Evolutionary conservation across 2,329 filamentous ascomycete species (phyloP).

Genomic region (Ceratocystiopsis brevicomis): DNA sequence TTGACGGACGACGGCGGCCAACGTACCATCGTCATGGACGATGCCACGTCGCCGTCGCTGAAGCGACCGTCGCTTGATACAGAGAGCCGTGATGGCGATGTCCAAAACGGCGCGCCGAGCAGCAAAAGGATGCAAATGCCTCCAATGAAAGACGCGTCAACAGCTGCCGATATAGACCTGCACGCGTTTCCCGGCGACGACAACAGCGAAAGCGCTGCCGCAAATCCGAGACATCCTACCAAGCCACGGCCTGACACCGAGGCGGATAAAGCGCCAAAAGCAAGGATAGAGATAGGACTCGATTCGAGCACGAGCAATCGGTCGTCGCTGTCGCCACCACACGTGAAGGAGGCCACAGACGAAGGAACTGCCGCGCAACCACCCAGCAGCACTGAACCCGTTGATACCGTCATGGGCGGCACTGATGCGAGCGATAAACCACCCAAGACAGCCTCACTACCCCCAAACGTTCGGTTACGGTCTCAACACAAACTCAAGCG

Average conservation of each 20-base stretch:
- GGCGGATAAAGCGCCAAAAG: not conserved
- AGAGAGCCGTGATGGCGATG: too few species aligned
- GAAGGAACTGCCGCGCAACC: not conserved
- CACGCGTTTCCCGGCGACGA: constrained; percentile 2
- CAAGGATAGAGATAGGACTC: too few species aligned
- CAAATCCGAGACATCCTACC: too few species aligned
- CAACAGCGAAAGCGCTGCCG: not conserved
- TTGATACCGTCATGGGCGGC: constrained; percentile 1
- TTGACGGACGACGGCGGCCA: too few species aligned
- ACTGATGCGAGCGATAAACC: not conserved
- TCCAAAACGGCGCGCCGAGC: too few species aligned
- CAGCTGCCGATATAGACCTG: not conserved
- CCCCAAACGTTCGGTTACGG: constrained; percentile 1
- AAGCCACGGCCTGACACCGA: not conserved
- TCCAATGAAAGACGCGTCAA: not conserved
- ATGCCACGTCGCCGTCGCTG: too few species aligned
- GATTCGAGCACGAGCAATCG: too few species aligned
- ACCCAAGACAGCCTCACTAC: not conserved
- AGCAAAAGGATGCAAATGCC: not conserved
- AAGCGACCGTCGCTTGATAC: too few species aligned
- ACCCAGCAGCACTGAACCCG: not conserved
- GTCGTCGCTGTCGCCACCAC: too few species aligned
- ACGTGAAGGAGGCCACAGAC: too few species aligned
- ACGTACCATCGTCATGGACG: too few species aligned
- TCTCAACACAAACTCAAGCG: constrained; percentile 5